Evolutionary conservation across 106 monocot species (phyloP), one percentile per base, ranked within the genome.

Genomic region (Dendrobium chrysotoxum): DNA sequence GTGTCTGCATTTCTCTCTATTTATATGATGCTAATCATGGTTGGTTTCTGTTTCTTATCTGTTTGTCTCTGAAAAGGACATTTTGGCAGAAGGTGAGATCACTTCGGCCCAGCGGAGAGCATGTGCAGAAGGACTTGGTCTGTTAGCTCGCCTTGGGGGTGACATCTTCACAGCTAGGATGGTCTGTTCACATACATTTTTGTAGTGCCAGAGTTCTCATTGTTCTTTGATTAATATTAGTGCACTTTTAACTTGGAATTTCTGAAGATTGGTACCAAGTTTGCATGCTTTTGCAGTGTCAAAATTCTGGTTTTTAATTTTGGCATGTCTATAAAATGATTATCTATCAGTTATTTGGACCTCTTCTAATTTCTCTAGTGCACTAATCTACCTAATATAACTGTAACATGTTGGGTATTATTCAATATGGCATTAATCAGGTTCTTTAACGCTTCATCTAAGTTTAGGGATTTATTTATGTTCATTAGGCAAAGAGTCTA

Each of bases 141-240:
- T 95, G 53, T 83, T 98, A 77, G 92, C 88, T 83, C 92, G 98
- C 31, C 82, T 95, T 85, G 98, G 91, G 28, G 89, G 81, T 91
- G 98, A 98, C 86, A 77, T 88, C 38, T 91, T 94, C 70, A 92
- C 98, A 47, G 91, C 94, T 78, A 89, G 91, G 80, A 94, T 98
- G 98, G 97, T 98, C 23, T 68, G 88, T 74, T 77, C 78, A 47
- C 57, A 47, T 77, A 4, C 30, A 31, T 65, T 53, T 12, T 66
- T 77, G 42, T 39, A 41, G 41, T 20, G 8, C 42, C 68, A 6
- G 68, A 5, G 42, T 79, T 76, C 47, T 47, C 26, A 76, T 76
- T 75, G 21, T 45, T 76, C 26, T 11, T 70, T 45, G 0, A 76
- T 76, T 50, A 15, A 25, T 15, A 26, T 20, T 41, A 40, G 26